phyloP scores from a whole-genome alignment of 2,329 filamentous ascomycete species.

The Zymoseptoria crescenta region DNA sequence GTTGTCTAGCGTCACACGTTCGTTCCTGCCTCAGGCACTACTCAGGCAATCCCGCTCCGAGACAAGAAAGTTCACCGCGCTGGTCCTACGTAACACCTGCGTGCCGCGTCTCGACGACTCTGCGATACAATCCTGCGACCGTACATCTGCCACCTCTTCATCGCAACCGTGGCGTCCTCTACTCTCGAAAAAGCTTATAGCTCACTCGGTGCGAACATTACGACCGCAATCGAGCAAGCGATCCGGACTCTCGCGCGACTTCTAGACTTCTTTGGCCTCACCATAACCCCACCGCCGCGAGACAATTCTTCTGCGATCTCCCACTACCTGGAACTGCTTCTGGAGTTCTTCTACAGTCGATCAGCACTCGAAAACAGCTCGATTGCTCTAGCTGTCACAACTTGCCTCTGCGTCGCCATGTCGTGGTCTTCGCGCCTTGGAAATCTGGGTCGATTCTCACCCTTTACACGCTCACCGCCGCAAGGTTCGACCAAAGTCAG shows the following conservation, averaged over 20 bases:
- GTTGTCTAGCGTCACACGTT: not conserved
- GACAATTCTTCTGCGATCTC: slow-evolving; percentile 1
- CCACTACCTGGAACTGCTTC: slow-evolving; percentile 5
- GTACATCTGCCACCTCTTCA: not conserved
- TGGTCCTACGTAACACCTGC: slow-evolving; percentile 3
- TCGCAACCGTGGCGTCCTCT: slow-evolving; percentile 24
- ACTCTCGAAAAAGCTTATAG: slow-evolving; percentile 16
- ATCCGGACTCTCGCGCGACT: slow-evolving; percentile 10
- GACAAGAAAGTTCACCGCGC: not conserved
- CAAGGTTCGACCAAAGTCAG: slow-evolving; percentile 50
- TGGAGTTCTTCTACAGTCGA: slow-evolving; percentile 20
- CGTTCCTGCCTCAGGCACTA: not conserved
- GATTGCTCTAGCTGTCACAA: slow-evolving; percentile 25
- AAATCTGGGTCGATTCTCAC: slow-evolving; percentile 41
- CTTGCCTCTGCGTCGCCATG: slow-evolving; percentile 35
- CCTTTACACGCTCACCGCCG: slow-evolving; percentile 39
- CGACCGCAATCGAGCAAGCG: slow-evolving; percentile 12
- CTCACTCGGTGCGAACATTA: slow-evolving; percentile 12
- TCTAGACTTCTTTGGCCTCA: slow-evolving; percentile 5
- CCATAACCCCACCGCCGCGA: not conserved
- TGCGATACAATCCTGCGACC: slow-evolving; percentile 5
- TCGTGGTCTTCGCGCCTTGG: slow-evolving; percentile 42
- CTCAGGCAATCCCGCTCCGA: not conserved
- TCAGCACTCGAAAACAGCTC: slow-evolving; percentile 26
- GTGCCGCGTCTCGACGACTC: not conserved